phyloP scores from a whole-genome alignment of 163 green algal genomes.

The Chloromonas sp. region DNA sequence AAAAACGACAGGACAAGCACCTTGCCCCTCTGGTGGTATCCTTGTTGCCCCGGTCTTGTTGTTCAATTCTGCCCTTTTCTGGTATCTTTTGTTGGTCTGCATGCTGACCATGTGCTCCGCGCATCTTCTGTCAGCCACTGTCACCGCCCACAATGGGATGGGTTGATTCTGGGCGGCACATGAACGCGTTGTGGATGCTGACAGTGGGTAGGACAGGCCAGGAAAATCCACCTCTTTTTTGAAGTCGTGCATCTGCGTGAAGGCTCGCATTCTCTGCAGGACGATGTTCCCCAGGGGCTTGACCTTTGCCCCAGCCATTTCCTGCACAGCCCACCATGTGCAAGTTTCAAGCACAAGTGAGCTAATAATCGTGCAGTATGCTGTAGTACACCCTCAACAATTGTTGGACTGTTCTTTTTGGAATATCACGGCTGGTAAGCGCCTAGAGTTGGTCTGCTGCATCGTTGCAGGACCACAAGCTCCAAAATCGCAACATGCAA shows the following conservation, averaged over 20 bases:
- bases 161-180: too few species aligned
- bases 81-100: neutral
- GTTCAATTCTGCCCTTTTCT: too few species aligned
- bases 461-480: neutral
- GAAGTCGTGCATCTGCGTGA: slow-evolving; percentile 10
- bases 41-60: too few species aligned
- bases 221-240: slow-evolving; percentile 7
- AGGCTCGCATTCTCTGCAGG: slow-evolving; percentile 1
- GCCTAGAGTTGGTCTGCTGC: neutral
- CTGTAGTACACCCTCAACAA: neutral
- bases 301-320: neutral
- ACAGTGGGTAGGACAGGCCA: neutral
- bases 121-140: too few species aligned
- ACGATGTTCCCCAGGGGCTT: slow-evolving; percentile 5
- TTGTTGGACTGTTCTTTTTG: too few species aligned
- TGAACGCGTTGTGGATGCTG: neutral
- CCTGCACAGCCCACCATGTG: neutral
- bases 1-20: neutral
- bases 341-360: neutral
- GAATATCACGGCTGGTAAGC: too few species aligned
- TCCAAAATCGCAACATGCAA: neutral
- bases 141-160: too few species aligned
- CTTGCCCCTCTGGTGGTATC: too few species aligned
- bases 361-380: neutral
- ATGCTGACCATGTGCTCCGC: neutral